Evolutionary conservation across 2,329 filamentous ascomycete genomes (phyloP).

Genomic region (Torrubiellomyces zombiae): DNA sequence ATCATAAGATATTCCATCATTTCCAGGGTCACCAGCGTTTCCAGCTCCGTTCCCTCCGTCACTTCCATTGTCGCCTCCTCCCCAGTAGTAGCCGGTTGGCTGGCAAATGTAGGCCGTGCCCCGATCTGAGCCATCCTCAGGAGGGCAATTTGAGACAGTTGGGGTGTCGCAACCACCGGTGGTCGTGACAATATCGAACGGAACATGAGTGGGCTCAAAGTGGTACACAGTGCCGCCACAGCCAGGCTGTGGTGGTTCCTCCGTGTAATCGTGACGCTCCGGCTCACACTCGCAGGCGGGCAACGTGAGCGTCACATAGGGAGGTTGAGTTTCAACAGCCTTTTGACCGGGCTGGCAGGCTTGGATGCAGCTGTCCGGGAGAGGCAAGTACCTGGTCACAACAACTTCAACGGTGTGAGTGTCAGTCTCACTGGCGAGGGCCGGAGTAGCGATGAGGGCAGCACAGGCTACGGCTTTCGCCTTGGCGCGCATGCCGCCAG

Average conservation of each 20-base stretch:
- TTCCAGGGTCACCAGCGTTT: too few species aligned
- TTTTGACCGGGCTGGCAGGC: slow-evolving; percentile 2
- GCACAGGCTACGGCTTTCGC: slow-evolving; percentile 4
- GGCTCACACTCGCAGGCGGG: slow-evolving; percentile 9
- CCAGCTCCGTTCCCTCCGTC: too few species aligned
- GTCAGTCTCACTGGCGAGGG: slow-evolving; percentile 3
- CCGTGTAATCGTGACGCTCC: too few species aligned
- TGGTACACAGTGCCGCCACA: slow-evolving; percentile 10
- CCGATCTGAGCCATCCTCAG: slow-evolving; percentile 9
- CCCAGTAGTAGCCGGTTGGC: too few species aligned
- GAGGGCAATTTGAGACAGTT: slow-evolving; percentile 8
- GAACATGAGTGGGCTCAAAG: slow-evolving; percentile 10
- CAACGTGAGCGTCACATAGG: slow-evolving; percentile 9
- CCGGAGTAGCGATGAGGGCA: slow-evolving; percentile 5
- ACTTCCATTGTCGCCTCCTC: too few species aligned
- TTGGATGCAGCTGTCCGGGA: slow-evolving; percentile 5
- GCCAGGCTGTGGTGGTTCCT: slow-evolving; percentile 7
- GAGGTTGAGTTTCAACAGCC: not conserved
- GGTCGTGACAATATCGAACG: slow-evolving; percentile 10
- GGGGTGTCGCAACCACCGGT: slow-evolving; percentile 3
- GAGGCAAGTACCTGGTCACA: slow-evolving; percentile 6
- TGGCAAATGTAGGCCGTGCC: slow-evolving; percentile 12
- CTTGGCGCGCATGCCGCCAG: slow-evolving; percentile 4
- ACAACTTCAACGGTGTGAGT: slow-evolving; percentile 6
- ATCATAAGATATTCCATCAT: too few species aligned